Percentiles rank a stretch among this genome's conserved stretches.
phyloP scores from a whole-genome alignment of 2,329 filamentous ascomycete genomes.

The Akanthomyces uredinophilus region DNA sequence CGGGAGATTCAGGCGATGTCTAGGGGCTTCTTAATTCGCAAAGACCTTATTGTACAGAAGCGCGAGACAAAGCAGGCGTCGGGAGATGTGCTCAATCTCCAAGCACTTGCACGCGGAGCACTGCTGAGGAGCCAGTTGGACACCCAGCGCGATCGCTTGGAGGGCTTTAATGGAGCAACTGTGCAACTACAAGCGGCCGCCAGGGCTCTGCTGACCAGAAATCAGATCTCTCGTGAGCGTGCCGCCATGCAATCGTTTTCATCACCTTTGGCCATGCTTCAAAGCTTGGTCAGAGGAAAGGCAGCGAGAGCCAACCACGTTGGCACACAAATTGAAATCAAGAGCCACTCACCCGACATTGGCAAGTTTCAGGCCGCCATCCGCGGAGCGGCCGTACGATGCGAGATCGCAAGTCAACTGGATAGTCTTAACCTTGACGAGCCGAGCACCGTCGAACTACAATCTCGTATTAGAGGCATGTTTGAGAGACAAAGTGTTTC shows the following conservation, averaged over 20 bases:
- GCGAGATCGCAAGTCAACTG: conserved; percentile 43
- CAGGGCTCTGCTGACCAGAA: conserved; percentile 57
- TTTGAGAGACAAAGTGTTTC: conserved; percentile 48
- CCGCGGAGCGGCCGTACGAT: conserved; percentile 51
- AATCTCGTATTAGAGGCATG: conserved; percentile 58
- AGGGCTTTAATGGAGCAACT: conserved; percentile 45
- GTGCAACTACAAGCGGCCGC: conserved; percentile 60
- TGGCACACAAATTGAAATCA: conserved; percentile 44
- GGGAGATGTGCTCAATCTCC: conserved; percentile 52
- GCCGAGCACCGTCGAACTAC: conserved; percentile 44
- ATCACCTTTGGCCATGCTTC: conserved; percentile 44
- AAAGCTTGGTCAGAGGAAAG: conserved; percentile 41
- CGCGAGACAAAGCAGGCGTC: conserved; percentile 48
- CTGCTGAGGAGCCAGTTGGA: conserved; percentile 54
- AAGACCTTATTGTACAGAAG: conserved; percentile 50
- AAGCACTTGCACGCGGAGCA: conserved; percentile 64
- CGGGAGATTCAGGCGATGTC: conserved; percentile 60
- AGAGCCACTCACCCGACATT: conserved; percentile 38
- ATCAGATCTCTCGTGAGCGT: conserved; percentile 45
- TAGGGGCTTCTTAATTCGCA: conserved; percentile 61
- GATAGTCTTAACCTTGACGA: conserved; percentile 44
- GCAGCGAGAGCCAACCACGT: conserved; percentile 40
- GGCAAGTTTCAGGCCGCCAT: conserved; percentile 46
- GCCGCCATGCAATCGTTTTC: conserved; percentile 46
- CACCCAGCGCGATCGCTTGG: conserved; percentile 48